These are phyloP conservation scores for Aureobasidium zeae DNA, from an alignment of 2,329 filamentous ascomycete genomes.

Conservation along the genomic window DNA sequence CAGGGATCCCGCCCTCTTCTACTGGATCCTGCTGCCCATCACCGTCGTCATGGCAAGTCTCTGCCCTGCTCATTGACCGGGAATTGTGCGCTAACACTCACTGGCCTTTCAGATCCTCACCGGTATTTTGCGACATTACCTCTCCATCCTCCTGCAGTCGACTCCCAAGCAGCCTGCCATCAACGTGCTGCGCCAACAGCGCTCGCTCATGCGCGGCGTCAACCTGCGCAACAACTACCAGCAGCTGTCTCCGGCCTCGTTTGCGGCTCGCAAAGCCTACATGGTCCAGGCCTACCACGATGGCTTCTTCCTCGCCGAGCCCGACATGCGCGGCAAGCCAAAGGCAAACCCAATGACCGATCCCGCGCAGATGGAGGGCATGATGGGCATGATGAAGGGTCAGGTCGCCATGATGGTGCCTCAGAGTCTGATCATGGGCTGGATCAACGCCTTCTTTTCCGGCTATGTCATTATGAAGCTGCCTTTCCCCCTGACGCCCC, in stretches of 20 bases:
- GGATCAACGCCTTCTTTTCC: constrained; percentile 99
- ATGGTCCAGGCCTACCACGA: constrained; percentile 74
- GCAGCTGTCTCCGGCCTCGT: constrained; percentile 67
- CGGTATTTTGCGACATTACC: constrained; percentile 92
- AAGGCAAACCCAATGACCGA: constrained; percentile 91
- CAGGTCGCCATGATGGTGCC: constrained; percentile 99
- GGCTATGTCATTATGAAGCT: constrained; percentile 98
- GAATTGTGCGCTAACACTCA: constrained; percentile 18
- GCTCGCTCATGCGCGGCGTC: constrained; percentile 72
- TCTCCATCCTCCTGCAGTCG: constrained; percentile 77
- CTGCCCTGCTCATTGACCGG: not conserved
- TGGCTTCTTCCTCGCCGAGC: constrained; percentile 82
- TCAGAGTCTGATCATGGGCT: constrained; percentile 98
- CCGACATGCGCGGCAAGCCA: constrained; percentile 74
- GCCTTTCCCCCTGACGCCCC: constrained; percentile 92
- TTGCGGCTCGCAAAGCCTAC: constrained; percentile 69
- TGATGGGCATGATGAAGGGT: constrained; percentile 99
- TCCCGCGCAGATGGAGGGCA: constrained; percentile 94
- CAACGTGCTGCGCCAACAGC: constrained; percentile 70
- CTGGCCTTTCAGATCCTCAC: constrained; percentile 63
- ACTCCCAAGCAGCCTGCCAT: constrained; percentile 74
- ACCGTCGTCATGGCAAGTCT: constrained; percentile 86
- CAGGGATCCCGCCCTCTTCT: constrained; percentile 97
- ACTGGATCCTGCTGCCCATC: constrained; percentile 98
- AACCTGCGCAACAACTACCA: constrained; percentile 75